phyloP scores from a whole-genome alignment of 164 flowering plant genomes.

The Chimonanthus praecox region DNA sequence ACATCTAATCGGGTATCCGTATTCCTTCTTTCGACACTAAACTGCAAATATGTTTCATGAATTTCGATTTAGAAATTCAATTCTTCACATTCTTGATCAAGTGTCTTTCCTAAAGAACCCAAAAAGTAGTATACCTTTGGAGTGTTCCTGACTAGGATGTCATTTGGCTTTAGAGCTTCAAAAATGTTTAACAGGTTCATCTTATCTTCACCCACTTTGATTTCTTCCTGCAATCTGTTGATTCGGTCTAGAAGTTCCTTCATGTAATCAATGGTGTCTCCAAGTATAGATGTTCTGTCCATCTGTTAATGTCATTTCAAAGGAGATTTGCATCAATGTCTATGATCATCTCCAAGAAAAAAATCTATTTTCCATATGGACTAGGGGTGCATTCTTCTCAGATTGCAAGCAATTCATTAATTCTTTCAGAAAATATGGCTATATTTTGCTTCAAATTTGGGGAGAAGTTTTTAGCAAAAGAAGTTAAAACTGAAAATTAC shows the following conservation, averaged over 20 bases:
- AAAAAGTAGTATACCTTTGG: slow-evolving; percentile 51
- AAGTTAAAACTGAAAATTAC: background rate
- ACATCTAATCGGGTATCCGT: slow-evolving; percentile 59
- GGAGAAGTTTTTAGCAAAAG: background rate
- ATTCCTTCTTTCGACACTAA: slow-evolving; percentile 66
- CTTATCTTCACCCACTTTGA: slow-evolving; percentile 28
- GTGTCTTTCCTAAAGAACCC: background rate
- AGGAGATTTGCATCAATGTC: background rate
- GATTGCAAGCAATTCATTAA: background rate
- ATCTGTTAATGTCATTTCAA: slow-evolving; percentile 36
- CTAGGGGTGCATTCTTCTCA: background rate
- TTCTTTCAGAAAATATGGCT: background rate
- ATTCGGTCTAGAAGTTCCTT: slow-evolving; percentile 76
- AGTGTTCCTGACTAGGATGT: slow-evolving; percentile 50
- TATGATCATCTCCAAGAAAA: background rate
- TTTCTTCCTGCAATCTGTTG: slow-evolving; percentile 54
- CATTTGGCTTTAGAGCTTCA: slow-evolving; percentile 53
- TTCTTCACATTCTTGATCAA: background rate
- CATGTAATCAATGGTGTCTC: slow-evolving; percentile 89
- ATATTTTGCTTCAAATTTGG: too few species aligned
- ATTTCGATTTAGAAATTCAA: background rate
- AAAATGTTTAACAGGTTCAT: slow-evolving; percentile 32
- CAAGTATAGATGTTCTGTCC: slow-evolving; percentile 93
- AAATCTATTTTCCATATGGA: background rate
- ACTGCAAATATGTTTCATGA: slow-evolving; percentile 34